Percentiles rank a stretch among this genome's conserved stretches.
Evolutionary conservation across 2,329 filamentous ascomycete genomes (phyloP).

Genomic region (Diplodia corticola): DNA sequence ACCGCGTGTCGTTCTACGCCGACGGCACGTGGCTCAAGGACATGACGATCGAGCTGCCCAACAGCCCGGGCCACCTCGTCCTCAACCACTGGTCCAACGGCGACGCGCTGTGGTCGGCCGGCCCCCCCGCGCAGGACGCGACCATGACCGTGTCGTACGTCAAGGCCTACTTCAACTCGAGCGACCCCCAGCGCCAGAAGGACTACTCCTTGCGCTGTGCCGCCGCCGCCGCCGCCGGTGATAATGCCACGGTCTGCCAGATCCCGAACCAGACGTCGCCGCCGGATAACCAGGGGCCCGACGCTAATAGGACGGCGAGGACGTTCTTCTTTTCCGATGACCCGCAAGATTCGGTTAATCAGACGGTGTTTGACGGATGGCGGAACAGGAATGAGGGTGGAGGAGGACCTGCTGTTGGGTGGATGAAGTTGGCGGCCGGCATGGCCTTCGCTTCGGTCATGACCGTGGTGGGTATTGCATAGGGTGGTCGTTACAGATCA

Average conservation of each 20-base stretch:
- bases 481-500: background rate
- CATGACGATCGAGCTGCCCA: constrained; percentile 61
- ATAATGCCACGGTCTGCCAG: constrained; percentile 31
- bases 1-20: constrained; percentile 66
- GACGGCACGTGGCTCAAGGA: constrained; percentile 60
- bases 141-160: constrained; percentile 67
- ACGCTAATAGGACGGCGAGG: constrained; percentile 31
- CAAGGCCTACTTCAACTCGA: constrained; percentile 79
- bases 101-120: constrained; percentile 68
- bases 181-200: constrained; percentile 38
- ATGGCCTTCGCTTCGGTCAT: constrained; percentile 12
- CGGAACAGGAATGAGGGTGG: background rate
- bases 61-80: constrained; percentile 63
- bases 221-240: constrained; percentile 26
- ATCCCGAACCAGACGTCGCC: constrained; percentile 37
- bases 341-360: constrained; percentile 32
- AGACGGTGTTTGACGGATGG: constrained; percentile 29
- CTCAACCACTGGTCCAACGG: constrained; percentile 80
- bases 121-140: constrained; percentile 65
- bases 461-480: constrained; percentile 2
- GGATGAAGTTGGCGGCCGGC: background rate
- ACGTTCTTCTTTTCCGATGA: constrained; percentile 41
- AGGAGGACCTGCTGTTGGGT: background rate
- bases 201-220: constrained; percentile 37
- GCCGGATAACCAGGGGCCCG: constrained; percentile 31